Percentiles rank a stretch among this genome's conserved stretches.
Conservation (phyloP, 2,329 filamentous ascomycete genomes). For the Alternaria brassicicola region DNA sequence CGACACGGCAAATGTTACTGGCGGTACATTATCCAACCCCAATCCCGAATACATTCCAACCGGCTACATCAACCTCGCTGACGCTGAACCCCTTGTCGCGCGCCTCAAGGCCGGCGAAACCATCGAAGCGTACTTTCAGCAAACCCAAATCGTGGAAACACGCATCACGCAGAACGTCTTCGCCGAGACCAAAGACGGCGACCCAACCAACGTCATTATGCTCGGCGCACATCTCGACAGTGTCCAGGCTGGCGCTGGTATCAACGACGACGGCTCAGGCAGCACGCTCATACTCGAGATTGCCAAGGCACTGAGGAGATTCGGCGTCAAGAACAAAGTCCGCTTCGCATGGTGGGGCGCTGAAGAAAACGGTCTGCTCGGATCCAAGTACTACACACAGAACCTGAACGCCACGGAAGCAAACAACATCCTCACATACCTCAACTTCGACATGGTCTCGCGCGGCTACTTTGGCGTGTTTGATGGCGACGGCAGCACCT, state of each 20-base stretch:
- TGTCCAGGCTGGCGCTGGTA: constrained; percentile 48
- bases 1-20: constrained; percentile 46
- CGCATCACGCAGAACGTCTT: constrained; percentile 56
- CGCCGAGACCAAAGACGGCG: constrained; percentile 48
- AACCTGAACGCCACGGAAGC: constrained; percentile 40
- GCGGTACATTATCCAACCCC: constrained; percentile 49
- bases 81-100: constrained; percentile 51
- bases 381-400: constrained; percentile 48
- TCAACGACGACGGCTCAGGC: constrained; percentile 53
- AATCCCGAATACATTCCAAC: constrained; percentile 47
- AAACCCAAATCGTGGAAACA: constrained; percentile 56
- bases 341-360: constrained; percentile 51
- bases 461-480: constrained; percentile 50
- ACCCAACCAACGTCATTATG: constrained; percentile 47
- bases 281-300: constrained; percentile 48
- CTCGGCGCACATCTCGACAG: constrained; percentile 49
- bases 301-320: constrained; percentile 47
- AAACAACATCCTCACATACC: constrained; percentile 49
- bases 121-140: constrained; percentile 51
- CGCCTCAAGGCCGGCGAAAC: constrained; percentile 51
- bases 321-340: constrained; percentile 49
- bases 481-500: constrained; percentile 47
- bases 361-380: constrained; percentile 50
- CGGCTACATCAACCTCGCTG: constrained; percentile 53
- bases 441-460: constrained; percentile 54